A percentile compares a stretch with the other conserved stretches of the same genome.
Conservation (phyloP, 306 rosid genomes). For the Alnus rubra region DNA sequence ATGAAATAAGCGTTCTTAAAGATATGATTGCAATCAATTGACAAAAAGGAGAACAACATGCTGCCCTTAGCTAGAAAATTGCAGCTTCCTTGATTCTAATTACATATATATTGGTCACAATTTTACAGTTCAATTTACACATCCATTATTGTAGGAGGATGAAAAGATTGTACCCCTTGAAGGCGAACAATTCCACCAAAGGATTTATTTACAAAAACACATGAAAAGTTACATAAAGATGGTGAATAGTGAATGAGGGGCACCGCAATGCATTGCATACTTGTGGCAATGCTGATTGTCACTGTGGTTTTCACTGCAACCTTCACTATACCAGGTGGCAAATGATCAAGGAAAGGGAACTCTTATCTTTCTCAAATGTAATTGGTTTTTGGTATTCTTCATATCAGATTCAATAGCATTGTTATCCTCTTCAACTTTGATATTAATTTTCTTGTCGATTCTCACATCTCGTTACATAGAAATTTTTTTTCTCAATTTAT, state of each 20-base stretch:
- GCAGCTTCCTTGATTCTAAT: not conserved
- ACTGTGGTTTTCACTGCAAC: conserved; percentile 54
- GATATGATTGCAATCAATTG: conserved; percentile 5
- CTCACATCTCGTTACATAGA: too few species aligned
- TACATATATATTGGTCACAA: too few species aligned
- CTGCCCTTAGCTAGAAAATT: conserved; percentile 18
- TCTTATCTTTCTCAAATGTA: too few species aligned
- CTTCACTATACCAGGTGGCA: conserved; percentile 51
- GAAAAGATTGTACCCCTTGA: conserved; percentile 43
- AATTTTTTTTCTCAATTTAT: not conserved
- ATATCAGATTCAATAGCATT: conserved; percentile 4
- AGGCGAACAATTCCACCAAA: conserved; percentile 37
- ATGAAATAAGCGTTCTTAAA: not conserved
- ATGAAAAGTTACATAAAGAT: conserved; percentile 14
- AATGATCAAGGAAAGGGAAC: not conserved
- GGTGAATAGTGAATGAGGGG: conserved; percentile 55
- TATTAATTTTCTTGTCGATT: conserved; percentile 13
- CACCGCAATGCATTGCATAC: conserved; percentile 46
- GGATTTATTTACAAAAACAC: conserved; percentile 36
- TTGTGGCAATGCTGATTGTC: conserved; percentile 47
- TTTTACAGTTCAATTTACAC: not conserved
- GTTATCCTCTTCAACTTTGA: not conserved
- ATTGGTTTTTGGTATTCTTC: not conserved
- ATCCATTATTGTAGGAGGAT: conserved; percentile 36
- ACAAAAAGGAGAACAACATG: conserved; percentile 1